phyloP scores from a whole-genome alignment of 306 rosid genomes.

The Hippophae tibetana region DNA sequence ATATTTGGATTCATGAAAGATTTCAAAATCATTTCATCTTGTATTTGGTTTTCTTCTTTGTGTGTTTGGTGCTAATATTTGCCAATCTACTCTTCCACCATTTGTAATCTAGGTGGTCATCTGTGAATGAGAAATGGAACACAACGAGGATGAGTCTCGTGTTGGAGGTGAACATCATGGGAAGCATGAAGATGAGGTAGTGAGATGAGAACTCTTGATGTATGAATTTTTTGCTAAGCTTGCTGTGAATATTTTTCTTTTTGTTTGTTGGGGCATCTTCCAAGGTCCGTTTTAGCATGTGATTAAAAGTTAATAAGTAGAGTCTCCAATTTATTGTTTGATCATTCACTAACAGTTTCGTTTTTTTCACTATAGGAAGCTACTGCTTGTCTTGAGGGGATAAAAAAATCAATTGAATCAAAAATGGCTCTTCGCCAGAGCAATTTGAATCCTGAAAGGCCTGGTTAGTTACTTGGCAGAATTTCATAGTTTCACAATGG shows the following conservation, averaged over 20 bases:
- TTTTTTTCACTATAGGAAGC: conserved; percentile 50
- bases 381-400: conserved; percentile 77
- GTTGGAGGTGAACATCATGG: conserved; percentile 43
- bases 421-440: conserved; percentile 76
- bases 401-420: conserved; percentile 76
- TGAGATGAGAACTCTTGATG: too few species aligned
- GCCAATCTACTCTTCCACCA: neutral
- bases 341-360: too few species aligned
- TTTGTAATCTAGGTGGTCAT: conserved; percentile 13
- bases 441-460: conserved; percentile 95
- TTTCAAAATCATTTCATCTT: neutral
- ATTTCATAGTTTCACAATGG: conserved; percentile 2
- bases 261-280: too few species aligned
- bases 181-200: conserved; percentile 85
- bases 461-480: conserved; percentile 48
- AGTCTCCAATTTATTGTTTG: too few species aligned
- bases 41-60: neutral
- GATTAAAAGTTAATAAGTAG: too few species aligned
- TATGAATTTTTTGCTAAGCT: too few species aligned
- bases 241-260: too few species aligned
- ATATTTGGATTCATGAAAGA: neutral
- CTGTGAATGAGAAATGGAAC: conserved; percentile 34
- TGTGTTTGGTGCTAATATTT: neutral
- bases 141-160: conserved; percentile 62
- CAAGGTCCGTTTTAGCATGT: too few species aligned